Evolutionary conservation across 176 grass and related monocot species (phyloP).

Genomic region (Musa itinerans): DNA sequence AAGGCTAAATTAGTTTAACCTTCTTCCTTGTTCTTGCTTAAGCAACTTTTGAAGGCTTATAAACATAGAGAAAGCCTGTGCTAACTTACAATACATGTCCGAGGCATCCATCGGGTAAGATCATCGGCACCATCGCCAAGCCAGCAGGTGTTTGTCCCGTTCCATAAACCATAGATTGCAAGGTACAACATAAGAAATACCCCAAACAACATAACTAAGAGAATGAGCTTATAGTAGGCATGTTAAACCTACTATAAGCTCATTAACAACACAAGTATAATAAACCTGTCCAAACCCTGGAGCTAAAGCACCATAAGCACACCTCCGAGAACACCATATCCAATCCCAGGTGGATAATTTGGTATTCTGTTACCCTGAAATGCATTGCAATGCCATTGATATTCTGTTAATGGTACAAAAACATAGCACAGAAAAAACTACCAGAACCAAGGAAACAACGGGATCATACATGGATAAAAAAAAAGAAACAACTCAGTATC

Average conservation of each 20-base stretch:
- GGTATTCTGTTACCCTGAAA: conserved; percentile 52
- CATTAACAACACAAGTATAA: not conserved
- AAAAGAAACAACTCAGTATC: too few relatives aligned
- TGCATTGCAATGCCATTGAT: not conserved
- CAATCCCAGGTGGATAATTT: conserved; percentile 36
- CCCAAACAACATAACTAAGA: not conserved
- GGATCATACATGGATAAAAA: too few relatives aligned
- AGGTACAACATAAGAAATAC: conserved; percentile 18
- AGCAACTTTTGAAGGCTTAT: not conserved
- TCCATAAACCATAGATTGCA: conserved; percentile 44
- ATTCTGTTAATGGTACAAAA: not conserved
- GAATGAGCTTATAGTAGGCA: not conserved
- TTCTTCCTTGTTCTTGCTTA: not conserved
- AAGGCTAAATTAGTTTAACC: not conserved
- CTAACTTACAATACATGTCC: conserved; percentile 41
- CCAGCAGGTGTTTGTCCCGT: conserved; percentile 29
- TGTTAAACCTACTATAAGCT: not conserved
- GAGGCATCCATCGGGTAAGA: conserved; percentile 43
- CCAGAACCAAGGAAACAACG: not conserved
- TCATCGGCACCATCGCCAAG: conserved; percentile 49
- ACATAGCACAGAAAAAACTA: not conserved
- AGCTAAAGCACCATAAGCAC: conserved; percentile 40
- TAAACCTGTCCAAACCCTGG: conserved; percentile 41
- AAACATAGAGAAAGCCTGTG: not conserved
- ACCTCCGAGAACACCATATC: conserved; percentile 42